phyloP scores from a whole-genome alignment of 1,139 yeast species.

The Komagataea norvegica region DNA sequence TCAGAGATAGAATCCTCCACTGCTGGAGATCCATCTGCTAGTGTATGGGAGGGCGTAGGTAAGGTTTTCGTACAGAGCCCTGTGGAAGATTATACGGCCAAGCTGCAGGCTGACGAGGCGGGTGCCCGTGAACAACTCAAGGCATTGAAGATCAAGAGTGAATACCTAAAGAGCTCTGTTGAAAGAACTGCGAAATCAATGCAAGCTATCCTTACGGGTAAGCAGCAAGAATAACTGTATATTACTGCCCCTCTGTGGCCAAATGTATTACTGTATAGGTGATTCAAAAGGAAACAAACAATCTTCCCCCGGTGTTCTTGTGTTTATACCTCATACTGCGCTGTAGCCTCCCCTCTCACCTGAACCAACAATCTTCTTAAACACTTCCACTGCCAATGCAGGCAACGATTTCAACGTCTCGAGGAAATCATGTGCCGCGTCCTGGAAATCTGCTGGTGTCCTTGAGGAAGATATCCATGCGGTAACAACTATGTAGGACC shows the following conservation, averaged over 20 bases:
- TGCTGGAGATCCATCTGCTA: constrained; percentile 29
- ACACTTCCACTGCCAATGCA: constrained; percentile 63
- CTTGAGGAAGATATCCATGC: constrained; percentile 62
- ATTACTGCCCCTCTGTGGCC: too few relatives aligned
- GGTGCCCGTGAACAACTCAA: constrained; percentile 54
- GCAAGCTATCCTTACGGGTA: constrained; percentile 41
- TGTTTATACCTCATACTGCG: constrained; percentile 54
- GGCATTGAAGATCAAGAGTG: constrained; percentile 62
- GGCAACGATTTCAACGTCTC: constrained; percentile 71
- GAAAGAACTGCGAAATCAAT: constrained; percentile 67
- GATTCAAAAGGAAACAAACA: neutral
- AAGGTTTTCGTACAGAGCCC: constrained; percentile 53
- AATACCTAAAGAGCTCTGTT: constrained; percentile 70
- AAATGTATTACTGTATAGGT: too few relatives aligned
- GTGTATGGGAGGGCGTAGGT: constrained; percentile 85
- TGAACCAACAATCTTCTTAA: constrained; percentile 63
- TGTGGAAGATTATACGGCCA: constrained; percentile 38
- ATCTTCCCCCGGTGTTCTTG: neutral
- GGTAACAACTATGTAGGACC: constrained; percentile 69
- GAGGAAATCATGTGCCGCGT: constrained; percentile 64
- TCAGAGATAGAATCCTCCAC: constrained; percentile 26
- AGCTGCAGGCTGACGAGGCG: constrained; percentile 47
- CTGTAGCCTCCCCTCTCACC: constrained; percentile 79
- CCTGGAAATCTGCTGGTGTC: constrained; percentile 41
- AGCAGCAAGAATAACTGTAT: constrained; percentile 17